Evolutionary conservation across 176 grass and related monocot genomes (phyloP).

Genomic region (Stipa capillata): DNA sequence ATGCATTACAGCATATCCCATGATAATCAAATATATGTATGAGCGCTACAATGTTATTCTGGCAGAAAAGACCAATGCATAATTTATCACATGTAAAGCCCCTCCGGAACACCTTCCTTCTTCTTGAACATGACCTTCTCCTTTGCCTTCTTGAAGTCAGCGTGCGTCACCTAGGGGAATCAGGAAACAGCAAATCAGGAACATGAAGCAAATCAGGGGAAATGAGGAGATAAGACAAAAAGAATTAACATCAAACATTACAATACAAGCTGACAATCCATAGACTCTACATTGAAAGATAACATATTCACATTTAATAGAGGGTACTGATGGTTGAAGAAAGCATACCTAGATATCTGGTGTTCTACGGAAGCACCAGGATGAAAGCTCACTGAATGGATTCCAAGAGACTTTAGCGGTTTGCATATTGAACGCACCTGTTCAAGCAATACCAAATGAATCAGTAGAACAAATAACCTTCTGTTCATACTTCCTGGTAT

Average conservation of each 20-base stretch:
- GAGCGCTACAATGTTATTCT: too few species aligned
- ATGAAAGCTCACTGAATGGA: conserved; percentile 91
- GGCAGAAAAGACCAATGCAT: too few species aligned
- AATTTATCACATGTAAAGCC: too few species aligned
- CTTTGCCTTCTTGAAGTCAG: too few species aligned
- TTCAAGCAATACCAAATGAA: not conserved
- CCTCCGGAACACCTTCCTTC: too few species aligned
- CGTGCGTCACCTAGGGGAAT: too few species aligned
- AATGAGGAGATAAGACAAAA: conserved; percentile 4
- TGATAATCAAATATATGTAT: too few species aligned
- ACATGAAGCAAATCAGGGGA: too few species aligned
- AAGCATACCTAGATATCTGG: conserved; percentile 61
- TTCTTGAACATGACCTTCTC: too few species aligned
- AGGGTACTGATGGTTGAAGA: too few species aligned
- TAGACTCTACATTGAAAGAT: not conserved
- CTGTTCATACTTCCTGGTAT: not conserved
- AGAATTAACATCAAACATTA: not conserved
- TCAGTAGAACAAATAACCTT: not conserved
- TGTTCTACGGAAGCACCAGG: conserved; percentile 50
- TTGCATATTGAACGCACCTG: conserved; percentile 75
- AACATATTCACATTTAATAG: not conserved
- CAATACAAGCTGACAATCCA: not conserved
- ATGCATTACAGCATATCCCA: too few species aligned
- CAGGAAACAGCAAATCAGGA: too few species aligned
- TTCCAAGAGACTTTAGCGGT: conserved; percentile 60